Evolutionary conservation across 2,329 filamentous ascomycete species (phyloP).

Genomic region (Fragosphaeria purpurea): DNA sequence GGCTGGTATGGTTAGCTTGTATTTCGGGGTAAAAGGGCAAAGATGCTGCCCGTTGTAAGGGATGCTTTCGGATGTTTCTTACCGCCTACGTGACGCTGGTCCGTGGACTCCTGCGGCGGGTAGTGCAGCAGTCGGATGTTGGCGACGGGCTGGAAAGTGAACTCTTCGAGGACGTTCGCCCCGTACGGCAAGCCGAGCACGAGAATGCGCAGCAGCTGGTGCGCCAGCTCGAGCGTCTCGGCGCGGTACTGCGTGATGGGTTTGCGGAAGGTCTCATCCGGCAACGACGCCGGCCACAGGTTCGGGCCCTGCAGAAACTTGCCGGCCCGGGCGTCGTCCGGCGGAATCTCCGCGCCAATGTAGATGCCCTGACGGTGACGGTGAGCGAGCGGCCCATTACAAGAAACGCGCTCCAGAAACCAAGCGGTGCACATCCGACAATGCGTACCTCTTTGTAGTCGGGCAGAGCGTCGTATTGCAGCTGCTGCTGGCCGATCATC

Average conservation of each 20-base stretch:
- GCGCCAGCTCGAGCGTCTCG: constrained; percentile 3
- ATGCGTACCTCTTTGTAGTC: constrained; percentile 26
- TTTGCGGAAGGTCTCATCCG: constrained; percentile 1
- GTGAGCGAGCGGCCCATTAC: no score
- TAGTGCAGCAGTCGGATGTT: constrained; percentile 19
- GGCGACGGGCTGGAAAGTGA: constrained; percentile 4
- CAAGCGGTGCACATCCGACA: constrained; percentile 6
- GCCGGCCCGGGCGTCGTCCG: constrained; percentile 13
- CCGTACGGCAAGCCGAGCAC: constrained; percentile 32
- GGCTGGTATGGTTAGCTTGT: constrained; percentile 26
- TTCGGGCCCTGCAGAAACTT: constrained; percentile 18
- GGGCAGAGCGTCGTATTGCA: constrained; percentile 5
- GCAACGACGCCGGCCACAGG: constrained; percentile 17
- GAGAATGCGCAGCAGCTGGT: constrained; percentile 1
- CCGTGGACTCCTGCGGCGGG: constrained; percentile 18
- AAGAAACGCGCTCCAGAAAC: no score
- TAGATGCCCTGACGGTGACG: no score
- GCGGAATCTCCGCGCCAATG: constrained; percentile 5
- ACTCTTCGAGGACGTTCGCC: constrained; percentile 27
- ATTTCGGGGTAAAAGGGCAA: constrained; percentile 18
- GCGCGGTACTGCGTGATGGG: constrained; percentile 8
- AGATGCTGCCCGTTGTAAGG: constrained; percentile 14
- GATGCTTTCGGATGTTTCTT: not conserved
- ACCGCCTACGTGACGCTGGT: constrained; percentile 1
- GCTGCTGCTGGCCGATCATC: constrained; percentile 17